These are phyloP conservation scores for Aspergillus floridensis DNA, from an alignment of 2,329 filamentous ascomycete genomes.

Conservation along the genomic window DNA sequence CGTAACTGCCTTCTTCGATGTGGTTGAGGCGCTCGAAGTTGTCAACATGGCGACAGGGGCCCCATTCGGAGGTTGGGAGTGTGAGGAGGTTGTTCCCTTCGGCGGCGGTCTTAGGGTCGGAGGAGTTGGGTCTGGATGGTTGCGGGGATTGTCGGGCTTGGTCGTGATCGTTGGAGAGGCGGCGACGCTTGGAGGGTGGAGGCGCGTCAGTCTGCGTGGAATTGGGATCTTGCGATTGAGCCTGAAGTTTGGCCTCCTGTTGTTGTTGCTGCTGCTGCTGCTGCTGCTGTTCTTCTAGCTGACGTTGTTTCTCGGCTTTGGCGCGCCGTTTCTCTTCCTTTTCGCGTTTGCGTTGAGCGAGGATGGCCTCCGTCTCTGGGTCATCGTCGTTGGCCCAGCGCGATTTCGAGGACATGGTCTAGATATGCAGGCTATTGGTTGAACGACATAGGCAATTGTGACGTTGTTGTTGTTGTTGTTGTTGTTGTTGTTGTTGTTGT, in stretches of 20 bases:
- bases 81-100: constrained; percentile 62
- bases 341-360: constrained; percentile 68
- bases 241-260: constrained; percentile 25
- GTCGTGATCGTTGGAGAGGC: constrained; percentile 57
- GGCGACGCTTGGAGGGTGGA: constrained; percentile 55
- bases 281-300: constrained; percentile 53
- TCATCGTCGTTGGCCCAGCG: constrained; percentile 79
- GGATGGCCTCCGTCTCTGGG: constrained; percentile 71
- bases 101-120: constrained; percentile 7
- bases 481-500: constrained; percentile 16
- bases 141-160: constrained; percentile 21
- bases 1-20: constrained; percentile 97
- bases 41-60: constrained; percentile 72
- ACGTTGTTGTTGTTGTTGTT: constrained; percentile 24
- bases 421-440: background rate
- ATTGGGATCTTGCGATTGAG: constrained; percentile 12
- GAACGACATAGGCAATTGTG: constrained; percentile 8
- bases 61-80: constrained; percentile 68
- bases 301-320: constrained; percentile 77
- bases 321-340: constrained; percentile 85
- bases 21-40: constrained; percentile 91
- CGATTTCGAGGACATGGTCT: constrained; percentile 64
- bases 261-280: constrained; percentile 30
- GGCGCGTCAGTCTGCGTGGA: constrained; percentile 35
- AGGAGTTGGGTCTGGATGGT: constrained; percentile 45